phyloP scores from a whole-genome alignment of 192 early-diverging fungal species.

The Funneliformis geosporum region DNA sequence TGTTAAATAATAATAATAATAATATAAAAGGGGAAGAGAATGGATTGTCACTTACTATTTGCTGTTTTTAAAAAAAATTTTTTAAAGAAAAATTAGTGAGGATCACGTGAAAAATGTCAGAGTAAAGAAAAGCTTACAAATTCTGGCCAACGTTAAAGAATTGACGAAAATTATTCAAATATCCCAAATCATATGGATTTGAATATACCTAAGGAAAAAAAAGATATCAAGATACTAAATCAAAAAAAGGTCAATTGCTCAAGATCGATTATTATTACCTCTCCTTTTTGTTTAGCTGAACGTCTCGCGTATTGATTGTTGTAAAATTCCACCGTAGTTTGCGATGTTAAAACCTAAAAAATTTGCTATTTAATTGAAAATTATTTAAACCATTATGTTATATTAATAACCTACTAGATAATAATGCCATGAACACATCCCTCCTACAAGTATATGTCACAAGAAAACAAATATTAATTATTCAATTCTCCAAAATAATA shows the following conservation, averaged over 20 bases:
- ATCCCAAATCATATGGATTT: slow-evolving; percentile 52
- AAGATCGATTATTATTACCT: slow-evolving; percentile 31
- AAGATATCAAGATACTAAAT: not conserved
- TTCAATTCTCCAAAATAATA: not conserved
- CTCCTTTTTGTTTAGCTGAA: slow-evolving; percentile 50
- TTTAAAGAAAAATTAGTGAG: not conserved
- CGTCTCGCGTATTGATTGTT: slow-evolving; percentile 58
- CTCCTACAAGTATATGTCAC: slow-evolving; percentile 33
- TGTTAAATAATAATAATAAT: not conserved
- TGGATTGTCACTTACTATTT: slow-evolving; percentile 9
- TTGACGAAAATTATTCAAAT: slow-evolving; percentile 43
- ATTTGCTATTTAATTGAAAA: not conserved
- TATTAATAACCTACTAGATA: slow-evolving; percentile 48
- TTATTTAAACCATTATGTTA: not conserved
- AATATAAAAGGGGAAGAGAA: not conserved
- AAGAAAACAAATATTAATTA: not conserved
- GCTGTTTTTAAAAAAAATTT: not conserved
- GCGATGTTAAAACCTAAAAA: slow-evolving; percentile 51
- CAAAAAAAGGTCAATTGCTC: not conserved
- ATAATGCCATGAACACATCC: slow-evolving; percentile 61
- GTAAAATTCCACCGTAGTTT: slow-evolving; percentile 67
- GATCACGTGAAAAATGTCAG: not conserved
- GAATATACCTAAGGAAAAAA: slow-evolving; percentile 34
- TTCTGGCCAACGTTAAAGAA: slow-evolving; percentile 57
- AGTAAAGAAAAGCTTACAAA: slow-evolving; percentile 39